phyloP scores from a whole-genome alignment of 345 rosid genomes.

The Conringia planisiliqua region DNA sequence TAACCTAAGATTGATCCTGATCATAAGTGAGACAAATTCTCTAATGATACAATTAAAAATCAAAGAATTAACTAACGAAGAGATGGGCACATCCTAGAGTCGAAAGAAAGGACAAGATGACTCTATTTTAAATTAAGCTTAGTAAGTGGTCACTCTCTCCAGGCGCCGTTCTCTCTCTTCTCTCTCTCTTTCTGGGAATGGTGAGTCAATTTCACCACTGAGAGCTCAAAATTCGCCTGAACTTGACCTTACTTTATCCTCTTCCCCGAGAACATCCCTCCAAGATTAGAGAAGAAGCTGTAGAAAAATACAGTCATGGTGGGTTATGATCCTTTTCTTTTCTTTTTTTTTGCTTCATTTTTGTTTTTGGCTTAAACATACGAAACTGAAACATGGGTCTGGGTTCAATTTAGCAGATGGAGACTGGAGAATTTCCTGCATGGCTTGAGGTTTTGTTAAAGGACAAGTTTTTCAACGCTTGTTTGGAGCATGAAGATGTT shows the following conservation, averaged over 20 bases:
- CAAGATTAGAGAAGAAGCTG: background rate
- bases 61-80: background rate
- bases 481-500: conserved; percentile 53
- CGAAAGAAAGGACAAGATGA: background rate
- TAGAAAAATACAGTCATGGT: conserved; percentile 33
- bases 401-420: conserved; percentile 11
- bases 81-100: background rate
- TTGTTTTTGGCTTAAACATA: background rate
- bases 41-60: background rate
- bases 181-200: conserved; percentile 35
- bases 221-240: conserved; percentile 31
- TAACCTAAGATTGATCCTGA: background rate
- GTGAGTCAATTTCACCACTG: conserved; percentile 30
- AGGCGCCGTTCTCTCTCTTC: conserved; percentile 56
- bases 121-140: background rate
- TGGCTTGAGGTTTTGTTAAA: conserved; percentile 53
- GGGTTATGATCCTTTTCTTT: background rate
- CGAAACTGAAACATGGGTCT: conserved; percentile 20
- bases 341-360: background rate
- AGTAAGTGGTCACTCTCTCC: conserved; percentile 43
- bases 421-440: conserved; percentile 25
- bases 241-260: conserved; percentile 8
- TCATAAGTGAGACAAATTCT: background rate
- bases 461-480: conserved; percentile 84
- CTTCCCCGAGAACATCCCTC: background rate